Base-by-base conservation (phyloP, 108 stramenopile species). In the Epithemia pelagica region DNA sequence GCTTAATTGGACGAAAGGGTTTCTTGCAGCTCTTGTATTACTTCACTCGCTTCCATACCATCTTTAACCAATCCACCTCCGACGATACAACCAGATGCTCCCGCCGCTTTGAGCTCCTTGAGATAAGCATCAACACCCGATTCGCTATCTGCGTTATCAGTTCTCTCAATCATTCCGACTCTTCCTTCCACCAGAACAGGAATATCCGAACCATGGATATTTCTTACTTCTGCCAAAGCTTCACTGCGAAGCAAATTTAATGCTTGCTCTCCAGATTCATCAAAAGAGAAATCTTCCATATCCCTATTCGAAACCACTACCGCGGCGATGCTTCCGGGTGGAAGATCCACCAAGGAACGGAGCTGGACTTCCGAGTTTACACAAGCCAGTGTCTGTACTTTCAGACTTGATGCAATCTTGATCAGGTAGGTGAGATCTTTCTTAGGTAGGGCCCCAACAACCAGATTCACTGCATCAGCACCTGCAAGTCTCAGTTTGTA, bases 401-500 rank as follows among this genome's bases (percentile, higher is more conserved):
- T 70, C 10, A 94, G 63, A 26, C 76, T 84, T 19, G 72, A 64
- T 32, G 89, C 89, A 74, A 94, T 94, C 58, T 94, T 94, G 26
- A 82, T 83, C 24, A 90, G 73, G 68, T 94, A 94, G 10, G 86
- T 26, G 46, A 94, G 64, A 69, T 94, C 92, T 65, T 94, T 94
- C 24, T 59, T 64, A 10, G 72, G 78, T 22, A 89, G 76, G 2
- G 92, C 84, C 22, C 82, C 92, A 58, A 78, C 88, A 15, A 90
- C 63, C 58, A 94, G 62, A 54, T 69, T 89, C 0, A 90, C 84
- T 8, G 92, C 92, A 64, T 94, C 92, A n/a, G 92, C 92, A 15
- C 92, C 92, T 24, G 87, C 87, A 57, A 94, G 60, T 25, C 86
- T 75, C 51, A 94, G 74, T 68, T 89, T 94, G 76, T 90, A 94